Evolutionary conservation across 139 green algal species (phyloP), one percentile per base, ranked within the genome.

Genomic region (Chlorella ohadii): DNA sequence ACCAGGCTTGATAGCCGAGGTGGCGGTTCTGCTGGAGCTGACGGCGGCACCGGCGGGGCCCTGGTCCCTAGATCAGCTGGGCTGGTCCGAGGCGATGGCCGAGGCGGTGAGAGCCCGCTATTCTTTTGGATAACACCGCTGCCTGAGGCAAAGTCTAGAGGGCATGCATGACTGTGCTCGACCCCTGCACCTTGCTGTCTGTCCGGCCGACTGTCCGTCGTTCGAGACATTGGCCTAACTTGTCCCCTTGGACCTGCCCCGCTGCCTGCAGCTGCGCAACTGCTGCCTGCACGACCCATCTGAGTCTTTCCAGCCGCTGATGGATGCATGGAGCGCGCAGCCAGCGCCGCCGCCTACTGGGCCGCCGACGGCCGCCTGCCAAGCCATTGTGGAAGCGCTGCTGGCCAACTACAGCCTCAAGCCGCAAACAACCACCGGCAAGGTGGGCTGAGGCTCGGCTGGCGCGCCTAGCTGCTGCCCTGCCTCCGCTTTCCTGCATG

Each of bases 61-160:
- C 76, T 71, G 59, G 51, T 72, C 34, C 36, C 59, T 82, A 13
- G 59, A 72, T 38, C 57, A 82, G 59, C 76, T 82, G 76, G 76
- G 63, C n/a, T 82, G 76, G 76, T 56, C 59, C 19, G 57, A 71
- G 11, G 39, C 76, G 11, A 31, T 82, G 76, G 59, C 76, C 19
- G 36, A 72, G 4, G 76, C 59, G 36, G 76, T 82, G 76, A 59
- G 76, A 20, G n/a, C n/a, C n/a, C n/a, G n/a, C n/a, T n/a, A n/a
- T n/a, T n/a, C n/a, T n/a, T n/a, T n/a, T n/a, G n/a, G n/a, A n/a
- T n/a, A n/a, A n/a, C n/a, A n/a, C n/a, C n/a, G n/a, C n/a, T n/a
- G n/a, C n/a, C n/a, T n/a, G n/a, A n/a, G n/a, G n/a, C n/a, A n/a
- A n/a, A n/a, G n/a, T n/a, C n/a, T n/a, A n/a, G n/a, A n/a, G n/a